Conservation (phyloP, 2,329 filamentous ascomycete genomes). For the Paracoccidioides brasiliensis region DNA sequence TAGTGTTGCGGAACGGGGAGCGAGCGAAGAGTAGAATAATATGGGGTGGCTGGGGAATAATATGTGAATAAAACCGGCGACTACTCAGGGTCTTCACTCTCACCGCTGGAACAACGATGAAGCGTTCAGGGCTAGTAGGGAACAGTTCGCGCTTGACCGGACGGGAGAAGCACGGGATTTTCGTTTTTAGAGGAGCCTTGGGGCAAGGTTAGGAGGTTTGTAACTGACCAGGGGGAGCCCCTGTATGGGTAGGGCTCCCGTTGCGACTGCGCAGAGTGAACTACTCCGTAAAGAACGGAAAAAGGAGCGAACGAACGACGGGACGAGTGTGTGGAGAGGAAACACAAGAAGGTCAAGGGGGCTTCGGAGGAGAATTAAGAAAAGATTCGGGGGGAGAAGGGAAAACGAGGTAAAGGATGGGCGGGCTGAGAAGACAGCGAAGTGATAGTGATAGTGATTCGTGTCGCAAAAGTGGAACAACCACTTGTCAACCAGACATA, state of each 20-base stretch:
- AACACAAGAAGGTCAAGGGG: no score
- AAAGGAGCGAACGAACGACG: no score
- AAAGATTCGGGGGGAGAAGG: no score
- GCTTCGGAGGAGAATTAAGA: no score
- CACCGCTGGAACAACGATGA: conserved; percentile 2
- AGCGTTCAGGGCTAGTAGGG: background rate
- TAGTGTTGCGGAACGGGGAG: background rate
- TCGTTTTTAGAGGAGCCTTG: background rate
- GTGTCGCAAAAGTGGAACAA: no score
- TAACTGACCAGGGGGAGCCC: background rate
- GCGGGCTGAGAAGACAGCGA: no score
- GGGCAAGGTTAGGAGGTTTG: background rate
- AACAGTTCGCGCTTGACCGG: background rate
- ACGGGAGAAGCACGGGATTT: background rate
- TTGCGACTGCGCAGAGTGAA: background rate
- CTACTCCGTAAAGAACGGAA: background rate
- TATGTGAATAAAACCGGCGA: background rate
- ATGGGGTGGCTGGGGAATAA: background rate
- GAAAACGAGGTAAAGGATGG: no score
- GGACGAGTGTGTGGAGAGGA: no score
- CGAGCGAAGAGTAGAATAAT: background rate
- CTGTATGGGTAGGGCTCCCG: background rate
- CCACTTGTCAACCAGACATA: no score
- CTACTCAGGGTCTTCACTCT: background rate
- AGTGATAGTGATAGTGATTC: no score